These are phyloP conservation scores for Colletotrichum filicis DNA, from an alignment of 2,329 filamentous ascomycete species.

Conservation along the genomic window DNA sequence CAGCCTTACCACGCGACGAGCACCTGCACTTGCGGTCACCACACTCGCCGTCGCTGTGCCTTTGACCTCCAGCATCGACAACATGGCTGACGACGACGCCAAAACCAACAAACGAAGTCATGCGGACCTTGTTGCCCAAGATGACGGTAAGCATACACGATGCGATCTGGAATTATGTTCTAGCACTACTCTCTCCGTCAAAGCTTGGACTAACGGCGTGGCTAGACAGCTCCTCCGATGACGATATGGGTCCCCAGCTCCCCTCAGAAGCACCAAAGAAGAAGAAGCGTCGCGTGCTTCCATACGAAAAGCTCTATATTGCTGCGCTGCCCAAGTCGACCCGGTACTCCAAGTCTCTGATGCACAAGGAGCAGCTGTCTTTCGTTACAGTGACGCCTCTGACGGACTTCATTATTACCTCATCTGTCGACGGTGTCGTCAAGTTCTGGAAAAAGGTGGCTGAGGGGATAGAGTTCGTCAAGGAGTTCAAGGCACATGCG, in stretches of 20 bases:
- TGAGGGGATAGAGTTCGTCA: slow-evolving; percentile 94
- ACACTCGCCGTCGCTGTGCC: background rate
- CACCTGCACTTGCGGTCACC: background rate
- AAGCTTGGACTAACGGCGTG: background rate
- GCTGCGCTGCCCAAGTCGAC: slow-evolving; percentile 84
- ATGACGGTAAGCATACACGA: slow-evolving; percentile 50
- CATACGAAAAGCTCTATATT: slow-evolving; percentile 95
- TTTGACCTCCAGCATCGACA: background rate
- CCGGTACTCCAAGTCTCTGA: slow-evolving; percentile 94
- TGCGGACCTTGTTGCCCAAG: slow-evolving; percentile 62
- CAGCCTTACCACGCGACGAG: slow-evolving; percentile 23
- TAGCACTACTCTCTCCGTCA: background rate
- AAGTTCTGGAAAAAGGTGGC: slow-evolving; percentile 99
- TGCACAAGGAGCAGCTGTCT: slow-evolving; percentile 96
- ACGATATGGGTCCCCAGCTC: slow-evolving; percentile 93
- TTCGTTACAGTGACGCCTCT: slow-evolving; percentile 89
- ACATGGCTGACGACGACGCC: slow-evolving; percentile 47
- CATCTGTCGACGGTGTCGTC: slow-evolving; percentile 92
- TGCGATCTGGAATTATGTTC: background rate
- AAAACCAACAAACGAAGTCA: slow-evolving; percentile 66
- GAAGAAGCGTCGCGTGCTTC: slow-evolving; percentile 91
- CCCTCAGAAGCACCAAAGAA: slow-evolving; percentile 83
- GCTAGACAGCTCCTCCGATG: slow-evolving; percentile 79
- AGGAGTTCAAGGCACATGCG: slow-evolving; percentile 93
- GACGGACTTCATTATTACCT: slow-evolving; percentile 96